These are phyloP conservation scores for Taphrina populina DNA, from an alignment of 1,139 yeast genomes.

Conservation along the genomic window DNA sequence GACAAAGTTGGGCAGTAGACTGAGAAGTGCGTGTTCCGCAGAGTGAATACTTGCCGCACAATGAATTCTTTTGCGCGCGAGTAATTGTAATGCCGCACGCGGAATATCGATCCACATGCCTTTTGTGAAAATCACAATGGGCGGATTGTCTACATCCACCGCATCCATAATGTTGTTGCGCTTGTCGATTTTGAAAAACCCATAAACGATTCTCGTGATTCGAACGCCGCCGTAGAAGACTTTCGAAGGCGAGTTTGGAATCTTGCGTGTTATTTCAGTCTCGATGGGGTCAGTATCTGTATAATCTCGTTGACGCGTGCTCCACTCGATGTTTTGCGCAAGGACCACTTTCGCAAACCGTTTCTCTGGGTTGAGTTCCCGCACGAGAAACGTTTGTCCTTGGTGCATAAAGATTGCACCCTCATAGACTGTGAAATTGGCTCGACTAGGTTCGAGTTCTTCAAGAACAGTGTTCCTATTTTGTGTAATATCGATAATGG, in stretches of 20 bases:
- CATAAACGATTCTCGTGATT: slow-evolving; percentile 78
- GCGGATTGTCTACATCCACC: slow-evolving; percentile 88
- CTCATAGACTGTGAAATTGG: slow-evolving; percentile 86
- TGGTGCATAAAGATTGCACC: slow-evolving; percentile 95
- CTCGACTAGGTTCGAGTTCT: slow-evolving; percentile 84
- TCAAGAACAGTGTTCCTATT: slow-evolving; percentile 75
- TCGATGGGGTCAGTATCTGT: slow-evolving; percentile 87
- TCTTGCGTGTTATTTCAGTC: slow-evolving; percentile 54
- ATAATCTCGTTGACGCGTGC: slow-evolving; percentile 83
- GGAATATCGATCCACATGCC: slow-evolving; percentile 95
- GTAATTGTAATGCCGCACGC: slow-evolving; percentile 55
- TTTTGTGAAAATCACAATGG: slow-evolving; percentile 63
- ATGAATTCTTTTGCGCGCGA: slow-evolving; percentile 59
- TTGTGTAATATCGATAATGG: slow-evolving; percentile 84
- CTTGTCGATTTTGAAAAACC: slow-evolving; percentile 81
- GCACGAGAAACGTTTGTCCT: slow-evolving; percentile 82
- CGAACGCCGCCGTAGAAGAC: slow-evolving; percentile 67
- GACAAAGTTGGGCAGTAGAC: slow-evolving; percentile 34
- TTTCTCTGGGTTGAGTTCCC: slow-evolving; percentile 74
- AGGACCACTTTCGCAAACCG: slow-evolving; percentile 77
- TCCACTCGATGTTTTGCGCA: slow-evolving; percentile 84
- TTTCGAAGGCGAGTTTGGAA: slow-evolving; percentile 17
- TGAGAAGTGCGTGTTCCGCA: slow-evolving; percentile 70
- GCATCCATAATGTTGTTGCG: slow-evolving; percentile 80
- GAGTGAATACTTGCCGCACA: slow-evolving; percentile 95